Evolutionary conservation across 148 eudicot species (phyloP).

Genomic region (Diospyros lotus): DNA sequence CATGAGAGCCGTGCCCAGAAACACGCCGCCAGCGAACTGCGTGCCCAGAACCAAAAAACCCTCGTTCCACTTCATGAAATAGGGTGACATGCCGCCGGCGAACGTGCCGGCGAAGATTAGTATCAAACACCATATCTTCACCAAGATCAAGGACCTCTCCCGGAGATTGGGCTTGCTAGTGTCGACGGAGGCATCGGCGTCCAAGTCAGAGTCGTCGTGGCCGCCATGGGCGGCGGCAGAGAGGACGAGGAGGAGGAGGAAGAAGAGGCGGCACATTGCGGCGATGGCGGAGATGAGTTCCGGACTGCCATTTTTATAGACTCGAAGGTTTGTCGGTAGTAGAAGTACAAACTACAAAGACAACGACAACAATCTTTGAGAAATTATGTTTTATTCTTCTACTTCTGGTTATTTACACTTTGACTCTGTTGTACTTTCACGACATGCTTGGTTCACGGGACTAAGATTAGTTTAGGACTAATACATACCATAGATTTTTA

Average conservation of each 20-base stretch:
- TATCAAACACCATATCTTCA: conserved; percentile 54
- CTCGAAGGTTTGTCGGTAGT: neutral
- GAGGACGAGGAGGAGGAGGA: conserved; percentile 24
- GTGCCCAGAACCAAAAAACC: conserved; percentile 60
- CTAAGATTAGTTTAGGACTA: too few relatives aligned
- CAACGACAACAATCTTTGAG: neutral
- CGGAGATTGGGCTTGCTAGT: conserved; percentile 27
- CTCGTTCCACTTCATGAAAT: conserved; percentile 57
- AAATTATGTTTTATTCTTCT: neutral
- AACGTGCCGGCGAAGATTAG: conserved; percentile 47
- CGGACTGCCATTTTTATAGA: neutral
- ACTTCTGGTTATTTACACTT: too few relatives aligned
- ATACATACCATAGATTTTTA: too few relatives aligned
- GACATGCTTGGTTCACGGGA: too few relatives aligned
- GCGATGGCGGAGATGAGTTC: neutral
- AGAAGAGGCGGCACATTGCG: conserved; percentile 6
- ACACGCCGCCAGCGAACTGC: conserved; percentile 68
- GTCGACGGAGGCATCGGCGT: neutral
- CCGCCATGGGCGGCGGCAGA: conserved; percentile 23
- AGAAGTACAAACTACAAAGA: neutral
- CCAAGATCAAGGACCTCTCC: conserved; percentile 36
- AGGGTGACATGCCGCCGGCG: conserved; percentile 59
- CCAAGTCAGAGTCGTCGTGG: conserved; percentile 16
- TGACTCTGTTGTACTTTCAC: too few relatives aligned
- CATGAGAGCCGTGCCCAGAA: conserved; percentile 63